phyloP scores from a whole-genome alignment of 345 rosid species.

The Rhodamnia argentea region DNA sequence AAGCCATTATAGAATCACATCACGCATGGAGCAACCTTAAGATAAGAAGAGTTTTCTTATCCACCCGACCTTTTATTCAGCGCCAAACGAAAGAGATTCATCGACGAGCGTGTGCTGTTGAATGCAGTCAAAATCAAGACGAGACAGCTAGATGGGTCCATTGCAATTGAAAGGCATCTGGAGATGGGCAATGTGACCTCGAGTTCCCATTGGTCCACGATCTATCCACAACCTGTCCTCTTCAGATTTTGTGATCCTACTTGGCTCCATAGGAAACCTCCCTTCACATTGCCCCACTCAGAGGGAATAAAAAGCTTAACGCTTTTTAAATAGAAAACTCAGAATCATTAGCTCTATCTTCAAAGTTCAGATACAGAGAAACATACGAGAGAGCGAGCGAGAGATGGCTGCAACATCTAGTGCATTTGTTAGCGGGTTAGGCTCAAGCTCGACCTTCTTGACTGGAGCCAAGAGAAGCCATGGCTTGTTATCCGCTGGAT shows the following conservation, averaged over 20 bases:
- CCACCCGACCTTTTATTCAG: not conserved
- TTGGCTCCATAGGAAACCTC: conserved; percentile 29
- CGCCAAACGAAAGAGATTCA: not conserved
- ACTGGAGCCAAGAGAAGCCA: conserved; percentile 37
- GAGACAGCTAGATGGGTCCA: not conserved
- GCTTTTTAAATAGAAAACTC: not conserved
- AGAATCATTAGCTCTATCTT: not conserved
- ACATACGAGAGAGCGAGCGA: not conserved
- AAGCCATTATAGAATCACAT: not conserved
- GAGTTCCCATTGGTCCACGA: conserved; percentile 54
- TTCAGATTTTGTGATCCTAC: conserved; percentile 53
- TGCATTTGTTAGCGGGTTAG: conserved; percentile 66
- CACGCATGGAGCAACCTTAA: not conserved
- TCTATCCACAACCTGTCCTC: conserved; percentile 55
- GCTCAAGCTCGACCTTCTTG: conserved; percentile 81
- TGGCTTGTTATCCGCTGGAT: conserved; percentile 19
- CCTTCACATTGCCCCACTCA: not conserved
- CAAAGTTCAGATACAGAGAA: not conserved
- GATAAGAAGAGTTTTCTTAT: not conserved
- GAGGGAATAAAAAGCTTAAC: not conserved
- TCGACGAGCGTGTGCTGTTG: not conserved
- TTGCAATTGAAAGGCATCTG: not conserved
- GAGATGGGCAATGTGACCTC: conserved; percentile 3
- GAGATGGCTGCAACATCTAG: conserved; percentile 33
- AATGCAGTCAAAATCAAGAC: not conserved